Evolutionary conservation across 1,139 yeast species (phyloP).

Genomic region (Blastobotrys persicus): DNA sequence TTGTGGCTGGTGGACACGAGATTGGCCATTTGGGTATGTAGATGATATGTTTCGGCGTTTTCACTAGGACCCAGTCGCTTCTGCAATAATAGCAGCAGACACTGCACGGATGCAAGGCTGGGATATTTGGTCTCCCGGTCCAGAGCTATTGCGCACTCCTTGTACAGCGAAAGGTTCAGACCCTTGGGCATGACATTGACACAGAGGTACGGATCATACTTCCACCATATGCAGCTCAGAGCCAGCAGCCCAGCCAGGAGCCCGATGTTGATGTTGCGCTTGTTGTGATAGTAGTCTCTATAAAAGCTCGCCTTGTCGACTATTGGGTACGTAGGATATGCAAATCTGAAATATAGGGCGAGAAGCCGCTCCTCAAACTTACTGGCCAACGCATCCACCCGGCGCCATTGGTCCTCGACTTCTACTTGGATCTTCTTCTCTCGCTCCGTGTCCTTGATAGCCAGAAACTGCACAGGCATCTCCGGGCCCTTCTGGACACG

Average conservation of each 20-base stretch:
- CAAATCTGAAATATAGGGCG: conserved; percentile 37
- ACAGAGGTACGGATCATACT: conserved; percentile 38
- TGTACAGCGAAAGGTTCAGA: conserved; percentile 33
- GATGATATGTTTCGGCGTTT: conserved; percentile 34
- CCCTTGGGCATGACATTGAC: conserved; percentile 36
- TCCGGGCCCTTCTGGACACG: conserved; percentile 28
- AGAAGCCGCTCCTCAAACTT: conserved; percentile 34
- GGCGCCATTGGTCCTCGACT: conserved; percentile 25
- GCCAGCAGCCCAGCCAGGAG: conserved; percentile 38
- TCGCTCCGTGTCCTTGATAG: conserved; percentile 24
- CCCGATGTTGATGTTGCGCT: conserved; percentile 35
- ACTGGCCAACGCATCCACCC: conserved; percentile 27
- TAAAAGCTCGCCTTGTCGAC: conserved; percentile 37
- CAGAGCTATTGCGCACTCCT: conserved; percentile 34
- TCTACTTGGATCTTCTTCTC: conserved; percentile 23
- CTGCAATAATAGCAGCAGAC: conserved; percentile 39
- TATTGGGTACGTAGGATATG: conserved; percentile 40
- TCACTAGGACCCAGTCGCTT: conserved; percentile 36
- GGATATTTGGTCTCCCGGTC: conserved; percentile 39
- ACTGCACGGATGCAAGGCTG: conserved; percentile 46
- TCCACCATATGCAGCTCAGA: conserved; percentile 40
- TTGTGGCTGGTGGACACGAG: conserved; percentile 36
- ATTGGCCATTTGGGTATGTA: conserved; percentile 34
- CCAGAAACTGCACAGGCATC: conserved; percentile 34
- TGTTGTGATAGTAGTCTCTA: conserved; percentile 33